Evolutionary conservation across 208 protist species (phyloP).

Genomic region (Crithidia brevicula): DNA sequence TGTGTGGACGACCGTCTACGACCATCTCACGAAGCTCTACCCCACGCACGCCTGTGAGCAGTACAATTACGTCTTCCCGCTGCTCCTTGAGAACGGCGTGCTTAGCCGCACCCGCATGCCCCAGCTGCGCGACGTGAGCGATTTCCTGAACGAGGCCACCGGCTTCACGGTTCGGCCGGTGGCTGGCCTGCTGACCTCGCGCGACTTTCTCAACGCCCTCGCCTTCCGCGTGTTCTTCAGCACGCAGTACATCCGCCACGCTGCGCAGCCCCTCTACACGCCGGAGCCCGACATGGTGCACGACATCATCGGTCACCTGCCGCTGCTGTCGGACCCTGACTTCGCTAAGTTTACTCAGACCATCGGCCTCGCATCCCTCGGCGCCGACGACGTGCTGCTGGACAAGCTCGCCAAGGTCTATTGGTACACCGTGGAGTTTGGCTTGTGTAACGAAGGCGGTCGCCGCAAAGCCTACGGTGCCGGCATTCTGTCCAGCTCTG

Average conservation of each 20-base stretch:
- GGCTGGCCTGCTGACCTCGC: slow-evolving; percentile 91
- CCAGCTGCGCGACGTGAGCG: slow-evolving; percentile 94
- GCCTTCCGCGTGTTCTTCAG: slow-evolving; percentile 97
- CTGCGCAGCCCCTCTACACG: slow-evolving; percentile 95
- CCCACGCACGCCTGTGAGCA: slow-evolving; percentile 94
- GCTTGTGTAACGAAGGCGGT: slow-evolving; percentile 92
- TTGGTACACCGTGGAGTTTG: slow-evolving; percentile 98
- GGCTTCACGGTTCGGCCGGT: slow-evolving; percentile 95
- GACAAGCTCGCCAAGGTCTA: slow-evolving; percentile 92
- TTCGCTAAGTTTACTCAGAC: slow-evolving; percentile 97
- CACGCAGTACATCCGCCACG: slow-evolving; percentile 98
- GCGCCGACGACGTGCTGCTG: slow-evolving; percentile 95
- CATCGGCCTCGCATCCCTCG: slow-evolving; percentile 98
- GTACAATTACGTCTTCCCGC: slow-evolving; percentile 92
- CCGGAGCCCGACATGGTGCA: slow-evolving; percentile 96
- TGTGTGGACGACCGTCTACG: slow-evolving; percentile 90
- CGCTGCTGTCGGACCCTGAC: slow-evolving; percentile 94
- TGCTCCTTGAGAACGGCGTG: slow-evolving; percentile 94
- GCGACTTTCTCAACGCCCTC: slow-evolving; percentile 96
- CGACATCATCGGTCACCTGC: slow-evolving; percentile 96
- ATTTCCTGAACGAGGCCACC: slow-evolving; percentile 93
- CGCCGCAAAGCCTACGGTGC: slow-evolving; percentile 93
- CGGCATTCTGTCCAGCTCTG: slow-evolving; percentile 94
- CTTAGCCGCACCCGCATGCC: slow-evolving; percentile 91
- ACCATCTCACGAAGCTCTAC: slow-evolving; percentile 88